Percentiles rank a stretch among this genome's conserved stretches.
Conservation (phyloP, 345 rosid species). For the Gossypium thurberi region DNA sequence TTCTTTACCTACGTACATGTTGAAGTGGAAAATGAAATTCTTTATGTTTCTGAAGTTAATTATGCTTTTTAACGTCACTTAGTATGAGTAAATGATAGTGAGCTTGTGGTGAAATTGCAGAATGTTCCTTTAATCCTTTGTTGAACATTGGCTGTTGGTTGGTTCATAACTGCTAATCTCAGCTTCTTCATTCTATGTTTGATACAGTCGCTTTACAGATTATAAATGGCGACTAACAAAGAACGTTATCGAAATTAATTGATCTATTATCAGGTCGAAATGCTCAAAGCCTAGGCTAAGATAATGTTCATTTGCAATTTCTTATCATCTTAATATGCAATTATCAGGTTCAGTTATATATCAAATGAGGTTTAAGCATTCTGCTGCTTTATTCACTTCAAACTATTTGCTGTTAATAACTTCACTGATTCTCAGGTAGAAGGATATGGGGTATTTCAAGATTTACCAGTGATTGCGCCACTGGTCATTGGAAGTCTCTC, state of each 20-base stretch:
- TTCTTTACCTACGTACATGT: background rate
- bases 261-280: background rate
- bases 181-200: background rate
- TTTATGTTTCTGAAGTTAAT: background rate
- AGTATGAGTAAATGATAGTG: background rate
- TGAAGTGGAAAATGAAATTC: background rate
- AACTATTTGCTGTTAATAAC: slow-evolving; percentile 12
- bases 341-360: background rate
- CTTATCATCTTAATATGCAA: background rate
- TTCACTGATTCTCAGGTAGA: slow-evolving; percentile 43
- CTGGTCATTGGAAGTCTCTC: slow-evolving; percentile 54
- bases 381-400: background rate
- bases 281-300: background rate
- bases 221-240: background rate
- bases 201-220: background rate
- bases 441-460: slow-evolving; percentile 82
- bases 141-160: background rate
- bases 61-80: background rate
- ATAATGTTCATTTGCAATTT: background rate
- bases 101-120: background rate
- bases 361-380: background rate
- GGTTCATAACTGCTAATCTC: background rate
- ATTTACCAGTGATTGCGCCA: slow-evolving; percentile 81
- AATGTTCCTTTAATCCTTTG: slow-evolving; percentile 3
- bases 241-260: background rate